A percentile compares a stretch with the other conserved stretches of the same genome.
Conservation (phyloP, 257 asterid genomes). For the Anisodus acutangulus region DNA sequence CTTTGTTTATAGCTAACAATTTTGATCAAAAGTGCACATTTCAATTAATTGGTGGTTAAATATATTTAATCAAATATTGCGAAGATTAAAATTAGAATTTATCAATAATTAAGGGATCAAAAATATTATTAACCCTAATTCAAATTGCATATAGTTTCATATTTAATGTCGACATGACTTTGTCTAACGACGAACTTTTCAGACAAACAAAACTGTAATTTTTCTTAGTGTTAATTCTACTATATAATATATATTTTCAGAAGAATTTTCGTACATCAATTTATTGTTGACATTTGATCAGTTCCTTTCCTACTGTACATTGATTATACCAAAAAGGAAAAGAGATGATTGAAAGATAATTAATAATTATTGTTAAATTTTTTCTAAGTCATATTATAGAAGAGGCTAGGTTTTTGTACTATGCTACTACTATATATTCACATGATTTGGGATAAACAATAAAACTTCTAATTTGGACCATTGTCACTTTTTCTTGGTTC, state of each 20-base stretch:
- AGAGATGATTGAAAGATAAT: neutral
- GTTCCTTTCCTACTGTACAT: neutral
- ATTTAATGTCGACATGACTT: neutral
- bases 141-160: neutral
- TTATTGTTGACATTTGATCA: neutral
- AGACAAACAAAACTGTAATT: neutral
- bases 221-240: neutral
- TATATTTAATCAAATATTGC: neutral
- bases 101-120: neutral
- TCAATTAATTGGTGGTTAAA: too few species aligned
- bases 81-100: neutral
- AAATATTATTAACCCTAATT: neutral
- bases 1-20: neutral
- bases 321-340: neutral
- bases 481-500: conserved; percentile 25
- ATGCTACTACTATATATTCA: conserved; percentile 11
- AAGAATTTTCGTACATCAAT: neutral
- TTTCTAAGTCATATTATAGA: neutral
- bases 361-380: neutral
- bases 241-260: neutral
- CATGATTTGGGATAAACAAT: neutral
- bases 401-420: neutral
- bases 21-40: neutral
- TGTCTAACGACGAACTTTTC: neutral
- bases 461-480: conserved; percentile 1